A percentile compares a stretch with the other conserved stretches of the same genome.
Evolutionary conservation across 495 filamentous ascomycete genomes (phyloP).

Genomic region (Aspergillus sclerotiicarbonarius): DNA sequence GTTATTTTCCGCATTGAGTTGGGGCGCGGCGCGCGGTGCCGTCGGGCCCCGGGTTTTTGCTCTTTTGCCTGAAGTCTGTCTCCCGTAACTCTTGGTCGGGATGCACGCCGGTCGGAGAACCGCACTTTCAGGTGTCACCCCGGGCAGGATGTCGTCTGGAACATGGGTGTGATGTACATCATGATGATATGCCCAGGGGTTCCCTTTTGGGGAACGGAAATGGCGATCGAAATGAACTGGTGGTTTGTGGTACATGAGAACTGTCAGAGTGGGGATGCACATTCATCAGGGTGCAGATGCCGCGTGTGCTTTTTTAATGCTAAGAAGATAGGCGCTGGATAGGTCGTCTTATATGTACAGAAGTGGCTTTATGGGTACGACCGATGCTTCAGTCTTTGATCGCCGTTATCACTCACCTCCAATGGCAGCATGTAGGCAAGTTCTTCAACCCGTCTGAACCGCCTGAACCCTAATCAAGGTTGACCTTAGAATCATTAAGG

Average conservation of each 20-base stretch:
- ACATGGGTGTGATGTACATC: background rate
- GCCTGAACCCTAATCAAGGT: constrained; percentile 1
- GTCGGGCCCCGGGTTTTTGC: background rate
- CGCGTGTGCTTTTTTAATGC: constrained; percentile 17
- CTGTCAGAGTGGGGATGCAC: constrained; percentile 16
- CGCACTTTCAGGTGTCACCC: background rate
- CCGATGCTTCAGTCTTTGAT: background rate
- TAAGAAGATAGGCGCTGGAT: background rate
- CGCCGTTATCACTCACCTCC: background rate
- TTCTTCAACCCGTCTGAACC: background rate
- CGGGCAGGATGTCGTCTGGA: too few relatives aligned
- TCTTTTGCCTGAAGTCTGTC: background rate
- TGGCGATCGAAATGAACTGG: background rate
- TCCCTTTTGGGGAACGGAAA: background rate
- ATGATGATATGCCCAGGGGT: background rate
- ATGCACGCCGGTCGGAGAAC: background rate
- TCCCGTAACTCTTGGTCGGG: background rate
- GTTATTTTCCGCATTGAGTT: constrained; percentile 9
- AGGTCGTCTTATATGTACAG: constrained; percentile 9
- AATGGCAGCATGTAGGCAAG: background rate
- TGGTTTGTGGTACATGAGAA: constrained; percentile 3
- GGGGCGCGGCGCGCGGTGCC: background rate
- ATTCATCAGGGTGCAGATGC: constrained; percentile 16
- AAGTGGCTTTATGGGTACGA: background rate
- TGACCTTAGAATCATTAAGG: too few relatives aligned